Base-by-base conservation (phyloP, 2,329 filamentous ascomycete species). In the Sclerotinia glacialis region DNA sequence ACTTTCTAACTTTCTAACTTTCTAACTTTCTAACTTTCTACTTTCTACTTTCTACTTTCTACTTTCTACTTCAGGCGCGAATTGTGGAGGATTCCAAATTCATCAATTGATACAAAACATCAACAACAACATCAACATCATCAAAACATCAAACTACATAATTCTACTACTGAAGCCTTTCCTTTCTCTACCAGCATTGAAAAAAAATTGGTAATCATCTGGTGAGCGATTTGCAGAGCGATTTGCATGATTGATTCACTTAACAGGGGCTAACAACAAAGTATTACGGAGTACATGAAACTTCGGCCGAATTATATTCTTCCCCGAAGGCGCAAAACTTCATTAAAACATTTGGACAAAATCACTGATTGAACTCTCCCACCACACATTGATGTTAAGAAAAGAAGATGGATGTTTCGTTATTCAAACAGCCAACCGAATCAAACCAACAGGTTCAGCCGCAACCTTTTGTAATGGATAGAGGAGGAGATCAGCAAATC, bases 401-500 rank as follows among this genome's bases (percentile, higher is more conserved):
- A 31, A 11, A 59, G 5, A 23, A 52, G 18, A 62, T 63, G 49
- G 47, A 63, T 54, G 54, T 18, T 53, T 34, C 42, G 42, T 31
- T 46, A 40, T 40, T 42, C 7, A 63, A 53, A 28, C 60, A 28
- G 23, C 28, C 60, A 31, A 42, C 23, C n/a, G 49, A 28, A 40
- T 49, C 40, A 4, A 26, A 16, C 28, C 52, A 58, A 46, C 53
- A 40, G 11, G 44, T 37, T 12, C 58, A 49, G 44, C 44, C 31
- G 28, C 58, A 61, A 21, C 28, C 58, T 37, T 49, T 37, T 21
- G 31, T 23, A 3, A 37, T 21, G 59, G 34, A 52, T 9, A 40
- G 37, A 40, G 59, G 31, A 58, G 23, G 40, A 46, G 42, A 59
- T 47, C 63, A 65, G 18, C 52, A 58, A 59, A 26, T 37, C n/a